Conservation (phyloP, 306 rosid genomes). For the Spatholobus suberectus region DNA sequence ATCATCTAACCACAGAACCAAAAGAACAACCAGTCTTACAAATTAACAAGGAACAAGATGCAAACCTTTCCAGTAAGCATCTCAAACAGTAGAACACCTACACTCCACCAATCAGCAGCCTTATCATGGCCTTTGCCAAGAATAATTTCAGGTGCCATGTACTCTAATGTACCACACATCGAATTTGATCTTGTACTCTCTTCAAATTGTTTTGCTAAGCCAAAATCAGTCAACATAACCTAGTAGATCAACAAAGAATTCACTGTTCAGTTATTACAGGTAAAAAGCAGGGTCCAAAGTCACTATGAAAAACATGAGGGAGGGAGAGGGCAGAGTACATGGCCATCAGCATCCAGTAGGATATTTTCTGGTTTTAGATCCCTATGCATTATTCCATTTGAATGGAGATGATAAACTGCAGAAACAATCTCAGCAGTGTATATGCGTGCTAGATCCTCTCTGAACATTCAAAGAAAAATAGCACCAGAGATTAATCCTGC, state of each 20-base stretch:
- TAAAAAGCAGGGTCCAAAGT: background rate
- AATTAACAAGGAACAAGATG: slow-evolving; percentile 21
- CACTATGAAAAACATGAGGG: slow-evolving; percentile 18
- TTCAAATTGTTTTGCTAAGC: slow-evolving; percentile 87
- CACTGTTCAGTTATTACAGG: slow-evolving; percentile 41
- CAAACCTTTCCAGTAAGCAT: slow-evolving; percentile 97
- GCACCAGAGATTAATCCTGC: slow-evolving; percentile 20
- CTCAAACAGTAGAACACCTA: slow-evolving; percentile 88
- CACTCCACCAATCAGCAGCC: slow-evolving; percentile 99
- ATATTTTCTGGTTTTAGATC: slow-evolving; percentile 98
- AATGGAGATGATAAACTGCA: slow-evolving; percentile 92
- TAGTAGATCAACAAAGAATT: slow-evolving; percentile 39
- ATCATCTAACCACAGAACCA: background rate
- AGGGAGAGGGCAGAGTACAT: slow-evolving; percentile 61
- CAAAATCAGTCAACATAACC: slow-evolving; percentile 98
- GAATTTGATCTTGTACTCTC: slow-evolving; percentile 88
- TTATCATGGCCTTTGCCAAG: slow-evolving; percentile 96
- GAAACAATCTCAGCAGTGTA: slow-evolving; percentile 96
- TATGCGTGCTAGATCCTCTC: slow-evolving; percentile 95
- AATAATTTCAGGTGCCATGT: slow-evolving; percentile 99
- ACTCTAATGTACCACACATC: slow-evolving; percentile 90
- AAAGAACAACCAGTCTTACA: slow-evolving; percentile 22
- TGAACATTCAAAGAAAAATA: slow-evolving; percentile 41
- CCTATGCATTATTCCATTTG: slow-evolving; percentile 94
- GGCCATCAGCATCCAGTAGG: slow-evolving; percentile 89